Conservation (phyloP, 805 yeast genomes). For the Saccharomycopsis olivae region DNA sequence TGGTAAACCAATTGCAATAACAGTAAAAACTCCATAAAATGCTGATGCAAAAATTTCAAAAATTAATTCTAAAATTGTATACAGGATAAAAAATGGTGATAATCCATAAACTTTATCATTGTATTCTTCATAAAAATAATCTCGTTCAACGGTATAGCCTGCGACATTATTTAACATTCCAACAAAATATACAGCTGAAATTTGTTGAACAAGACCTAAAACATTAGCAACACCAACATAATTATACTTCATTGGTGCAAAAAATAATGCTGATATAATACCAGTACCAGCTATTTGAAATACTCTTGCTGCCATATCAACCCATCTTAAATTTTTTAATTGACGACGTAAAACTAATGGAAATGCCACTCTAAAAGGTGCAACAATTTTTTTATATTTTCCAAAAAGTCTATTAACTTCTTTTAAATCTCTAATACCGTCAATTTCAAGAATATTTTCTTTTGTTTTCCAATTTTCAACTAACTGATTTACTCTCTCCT, state of each 20-base stretch:
- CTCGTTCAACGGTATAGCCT: conserved; percentile 62
- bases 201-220: conserved; percentile 67
- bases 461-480: conserved; percentile 28
- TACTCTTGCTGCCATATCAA: conserved; percentile 51
- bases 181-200: conserved; percentile 59
- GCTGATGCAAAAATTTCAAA: conserved; percentile 51
- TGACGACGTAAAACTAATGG: conserved; percentile 25
- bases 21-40: conserved; percentile 50
- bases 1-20: conserved; percentile 66
- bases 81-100: conserved; percentile 49
- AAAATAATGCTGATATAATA: conserved; percentile 55
- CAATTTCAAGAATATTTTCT: neutral
- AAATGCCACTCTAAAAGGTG: conserved; percentile 16
- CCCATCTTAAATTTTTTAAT: conserved; percentile 34
- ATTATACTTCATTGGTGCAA: conserved; percentile 43
- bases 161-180: conserved; percentile 76
- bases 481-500: conserved; percentile 30
- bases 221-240: conserved; percentile 50
- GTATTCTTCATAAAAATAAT: conserved; percentile 69
- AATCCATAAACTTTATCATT: conserved; percentile 62
- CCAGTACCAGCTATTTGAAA: conserved; percentile 57
- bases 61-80: conserved; percentile 55
- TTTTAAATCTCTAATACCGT: neutral
- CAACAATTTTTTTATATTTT: conserved; percentile 19
- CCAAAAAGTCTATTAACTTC: conserved; percentile 9